Evolutionary conservation across 129 eudicot species (phyloP), one percentile per base, ranked within the genome.

Genomic region (Chrysanthemum seticuspe): DNA sequence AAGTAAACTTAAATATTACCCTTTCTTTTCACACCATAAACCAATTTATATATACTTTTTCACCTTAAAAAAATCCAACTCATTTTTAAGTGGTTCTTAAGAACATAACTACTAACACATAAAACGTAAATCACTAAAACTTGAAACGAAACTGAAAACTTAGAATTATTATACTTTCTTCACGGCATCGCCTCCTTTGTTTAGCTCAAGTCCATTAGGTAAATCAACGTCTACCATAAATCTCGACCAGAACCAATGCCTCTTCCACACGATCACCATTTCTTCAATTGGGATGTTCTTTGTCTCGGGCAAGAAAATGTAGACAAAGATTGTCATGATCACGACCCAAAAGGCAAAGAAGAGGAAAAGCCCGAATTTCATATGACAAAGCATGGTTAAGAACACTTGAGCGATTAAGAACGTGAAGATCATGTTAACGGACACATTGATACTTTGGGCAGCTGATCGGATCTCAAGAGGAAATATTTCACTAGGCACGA

Each of bases 341-440:
- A 82, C 58, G 45, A 87, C 96, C 71, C 84, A 87, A 67, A 83
- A 83, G 2, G 83, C 95, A 69, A 92, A 92, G 84, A 92, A 89
- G 49, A 92, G 78, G 84, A 92, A 92, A 70, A 89, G 71, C 11
- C 96, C 96, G 70, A 92, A 89, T 71, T 92, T 92, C 34, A 92
- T 55, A 76, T 82, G 98, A 70, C 98, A 92, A 14, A 92, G 91
- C 98, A 92, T 63, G 25, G 76, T 78, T 29, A 92, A 36, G 86
- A 92, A 92, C 12, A 84, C 45, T 74, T 92, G 98, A 4, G 98
- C 98, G 3, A 92, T 77, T 14, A 71, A 74, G 62, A 92, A 92
- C 0, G 98, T 92, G 86, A 87, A 92, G 68, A 92, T 40, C 98
- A 92, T 89, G 98, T 89, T 92, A n/a, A 89, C 95, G 0, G 92